These are phyloP conservation scores for Cupressus sempervirens DNA, from an alignment of 75 land plant genomes.

Conservation along the genomic window DNA sequence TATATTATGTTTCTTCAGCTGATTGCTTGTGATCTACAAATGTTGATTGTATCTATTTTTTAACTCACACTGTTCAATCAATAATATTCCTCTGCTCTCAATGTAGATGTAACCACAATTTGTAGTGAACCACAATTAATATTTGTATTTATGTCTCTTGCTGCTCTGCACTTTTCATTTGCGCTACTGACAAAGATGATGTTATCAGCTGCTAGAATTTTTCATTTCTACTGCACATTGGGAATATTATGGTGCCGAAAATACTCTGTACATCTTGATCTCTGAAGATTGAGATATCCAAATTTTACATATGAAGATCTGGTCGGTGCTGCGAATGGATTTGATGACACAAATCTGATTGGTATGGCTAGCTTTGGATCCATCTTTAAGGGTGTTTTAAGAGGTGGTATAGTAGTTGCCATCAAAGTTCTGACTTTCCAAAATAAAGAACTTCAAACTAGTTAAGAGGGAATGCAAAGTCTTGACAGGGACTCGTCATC, in stretches of 20 bases:
- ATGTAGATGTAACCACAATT: too few relatives aligned
- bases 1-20: too few relatives aligned
- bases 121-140: too few relatives aligned
- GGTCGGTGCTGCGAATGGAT: neutral
- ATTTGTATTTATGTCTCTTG: too few relatives aligned
- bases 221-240: constrained; percentile 2
- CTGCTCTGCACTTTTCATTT: too few relatives aligned
- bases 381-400: constrained; percentile 12
- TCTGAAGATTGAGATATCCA: neutral
- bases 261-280: too few relatives aligned
- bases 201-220: constrained; percentile 2
- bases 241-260: neutral
- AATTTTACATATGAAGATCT: constrained; percentile 9
- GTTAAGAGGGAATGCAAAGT: neutral
- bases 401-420: constrained; percentile 5
- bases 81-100: too few relatives aligned
- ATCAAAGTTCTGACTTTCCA: constrained; percentile 6
- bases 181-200: neutral
- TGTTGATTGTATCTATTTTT: too few relatives aligned
- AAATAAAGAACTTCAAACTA: neutral
- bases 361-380: constrained; percentile 13
- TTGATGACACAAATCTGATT: constrained; percentile 3
- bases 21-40: too few relatives aligned
- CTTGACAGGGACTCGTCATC: neutral
- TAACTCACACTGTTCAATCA: too few relatives aligned